These are phyloP conservation scores for Dalbergia oliveri DNA, from an alignment of 306 rosid genomes.

Conservation along the genomic window DNA sequence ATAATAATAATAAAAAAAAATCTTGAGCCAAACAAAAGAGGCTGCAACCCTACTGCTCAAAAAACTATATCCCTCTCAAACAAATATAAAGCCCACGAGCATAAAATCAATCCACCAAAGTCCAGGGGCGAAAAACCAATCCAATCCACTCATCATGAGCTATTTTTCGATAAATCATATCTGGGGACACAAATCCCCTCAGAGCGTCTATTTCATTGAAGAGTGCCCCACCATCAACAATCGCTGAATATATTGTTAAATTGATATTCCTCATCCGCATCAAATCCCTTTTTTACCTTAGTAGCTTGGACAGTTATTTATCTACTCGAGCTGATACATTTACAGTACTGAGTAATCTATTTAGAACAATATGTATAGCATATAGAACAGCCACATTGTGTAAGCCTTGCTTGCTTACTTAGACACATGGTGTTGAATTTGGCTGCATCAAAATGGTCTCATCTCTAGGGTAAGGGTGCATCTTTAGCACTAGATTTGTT, in stretches of 20 bases:
- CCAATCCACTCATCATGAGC: constrained; percentile 61
- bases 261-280: too few relatives aligned
- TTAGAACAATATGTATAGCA: neutral
- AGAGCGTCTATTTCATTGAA: constrained; percentile 55
- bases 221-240: constrained; percentile 61
- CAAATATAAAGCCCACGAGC: constrained; percentile 49
- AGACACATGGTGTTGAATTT: too few relatives aligned
- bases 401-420: too few relatives aligned
- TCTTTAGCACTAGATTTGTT: too few relatives aligned
- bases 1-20: constrained; percentile 44
- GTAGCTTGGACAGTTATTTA: neutral
- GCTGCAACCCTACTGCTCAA: constrained; percentile 62
- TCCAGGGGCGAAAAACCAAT: constrained; percentile 58
- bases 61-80: constrained; percentile 62
- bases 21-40: constrained; percentile 54
- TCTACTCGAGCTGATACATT: neutral
- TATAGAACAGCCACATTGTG: too few relatives aligned
- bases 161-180: constrained; percentile 32
- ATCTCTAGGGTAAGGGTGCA: too few relatives aligned
- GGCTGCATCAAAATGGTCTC: too few relatives aligned
- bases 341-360: too few relatives aligned
- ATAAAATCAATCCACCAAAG: constrained; percentile 36
- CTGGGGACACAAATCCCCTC: constrained; percentile 57
- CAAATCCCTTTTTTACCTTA: neutral
- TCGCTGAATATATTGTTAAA: constrained; percentile 57